Base-by-base conservation (phyloP, 1,284 basidiomycete species). In the Grifola frondosa region DNA sequence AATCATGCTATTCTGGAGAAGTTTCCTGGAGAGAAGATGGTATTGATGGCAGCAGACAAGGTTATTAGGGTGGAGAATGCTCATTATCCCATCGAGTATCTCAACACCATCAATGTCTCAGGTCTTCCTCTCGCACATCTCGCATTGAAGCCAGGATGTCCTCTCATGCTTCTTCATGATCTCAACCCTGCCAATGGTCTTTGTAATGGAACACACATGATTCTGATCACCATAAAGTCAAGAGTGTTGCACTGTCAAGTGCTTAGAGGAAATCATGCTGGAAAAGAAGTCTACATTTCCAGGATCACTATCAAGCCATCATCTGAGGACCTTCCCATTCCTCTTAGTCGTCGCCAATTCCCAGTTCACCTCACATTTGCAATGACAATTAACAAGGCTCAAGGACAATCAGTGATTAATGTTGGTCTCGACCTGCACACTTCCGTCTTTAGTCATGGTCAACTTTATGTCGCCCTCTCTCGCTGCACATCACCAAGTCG, bases 341-440 rank as follows among this genome's bases (percentile, higher is more conserved):
- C 37, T 12, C 46, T 68, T n/a, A 32, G 29, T 16, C 46, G 60
- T 6, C 47, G 42, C 1, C 67, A 72, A 52, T 70, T 70, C 50
- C 69, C 69, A 16, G 52, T 71, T 3, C 47, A 53, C 0, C 56
- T 70, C 4, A 67, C 68, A 4, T 72, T 72, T 59, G 62, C 67
- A 12, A 64, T 74, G 47, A 65, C 61, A 7, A 69, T 74, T 37
- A 72, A 73, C 52, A 71, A 71, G 43, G 30, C 64, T 0, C 71
- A 75, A 52, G 71, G 73, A 0, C 70, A 74, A 48, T 71, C 62
- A 5, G 52, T 65, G 5, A 47, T 53, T 3, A 26, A 45, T 43
- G 56, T 64, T 12, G 63, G 60, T 2, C 34, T 67, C 3, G 57
- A 69, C 50, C 40, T 72, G 1, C 59, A 53, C 0, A 40, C 47